Evolutionary conservation across 2,329 filamentous ascomycete genomes (phyloP).

Genomic region (Fonsecaea multimorphosa): DNA sequence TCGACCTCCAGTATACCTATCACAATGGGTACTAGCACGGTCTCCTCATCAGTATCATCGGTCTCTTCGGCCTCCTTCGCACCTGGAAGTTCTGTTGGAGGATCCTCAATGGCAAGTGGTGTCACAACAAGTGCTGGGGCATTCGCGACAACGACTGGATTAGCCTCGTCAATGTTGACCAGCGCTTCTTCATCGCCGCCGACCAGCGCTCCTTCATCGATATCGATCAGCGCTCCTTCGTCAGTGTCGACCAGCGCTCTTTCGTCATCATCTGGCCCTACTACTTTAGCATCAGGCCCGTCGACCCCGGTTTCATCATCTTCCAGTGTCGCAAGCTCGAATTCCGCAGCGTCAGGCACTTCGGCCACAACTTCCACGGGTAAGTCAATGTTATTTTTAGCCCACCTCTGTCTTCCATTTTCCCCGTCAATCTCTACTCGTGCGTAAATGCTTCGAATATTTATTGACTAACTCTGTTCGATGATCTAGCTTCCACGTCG

Average conservation of each 20-base stretch:
- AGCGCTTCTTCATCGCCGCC: neutral
- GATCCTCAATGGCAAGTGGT: neutral
- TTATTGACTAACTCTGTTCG: neutral
- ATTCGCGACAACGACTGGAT: neutral
- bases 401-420: neutral
- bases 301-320: neutral
- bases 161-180: neutral
- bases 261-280: neutral
- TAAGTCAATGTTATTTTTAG: neutral
- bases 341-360: neutral
- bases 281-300: neutral
- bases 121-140: neutral
- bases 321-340: neutral
- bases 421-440: neutral
- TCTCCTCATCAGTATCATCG: neutral
- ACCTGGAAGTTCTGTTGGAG: neutral
- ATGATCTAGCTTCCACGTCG: neutral
- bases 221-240: neutral
- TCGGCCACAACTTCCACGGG: neutral
- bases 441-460: too few species aligned
- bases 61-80: neutral
- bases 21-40: neutral
- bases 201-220: neutral
- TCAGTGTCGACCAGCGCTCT: neutral
- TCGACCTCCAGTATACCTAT: neutral